These are phyloP conservation scores for Suillus sp. DNA, from an alignment of 768 basidiomycete species.

Conservation along the genomic window DNA sequence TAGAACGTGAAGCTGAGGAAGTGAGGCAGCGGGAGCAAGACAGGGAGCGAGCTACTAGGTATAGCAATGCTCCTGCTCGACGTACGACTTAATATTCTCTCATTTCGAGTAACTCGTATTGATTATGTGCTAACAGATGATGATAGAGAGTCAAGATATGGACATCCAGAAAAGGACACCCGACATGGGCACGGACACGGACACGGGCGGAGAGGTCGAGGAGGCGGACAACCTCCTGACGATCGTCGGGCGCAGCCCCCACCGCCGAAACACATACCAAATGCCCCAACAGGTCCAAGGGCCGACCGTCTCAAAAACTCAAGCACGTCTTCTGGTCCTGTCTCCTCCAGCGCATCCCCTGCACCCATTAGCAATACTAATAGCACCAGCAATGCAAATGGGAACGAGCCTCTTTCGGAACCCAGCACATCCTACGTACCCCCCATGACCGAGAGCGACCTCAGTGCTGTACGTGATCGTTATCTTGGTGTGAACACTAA, in stretches of 20 bases:
- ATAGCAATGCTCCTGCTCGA: slow-evolving; percentile 45
- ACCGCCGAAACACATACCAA: slow-evolving; percentile 39
- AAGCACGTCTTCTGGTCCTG: slow-evolving; percentile 27
- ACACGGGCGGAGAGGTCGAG: slow-evolving; percentile 47
- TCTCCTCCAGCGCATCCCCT: slow-evolving; percentile 47
- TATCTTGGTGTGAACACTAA: slow-evolving; percentile 95
- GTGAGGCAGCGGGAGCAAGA: slow-evolving; percentile 55
- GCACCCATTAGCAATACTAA: slow-evolving; percentile 23
- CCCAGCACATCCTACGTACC: slow-evolving; percentile 48
- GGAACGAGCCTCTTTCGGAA: slow-evolving; percentile 33
- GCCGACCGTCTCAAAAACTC: slow-evolving; percentile 61
- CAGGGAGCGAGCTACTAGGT: slow-evolving; percentile 35
- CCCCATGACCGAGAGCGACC: slow-evolving; percentile 79
- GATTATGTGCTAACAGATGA: slow-evolving; percentile 42
- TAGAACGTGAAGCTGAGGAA: slow-evolving; percentile 78
- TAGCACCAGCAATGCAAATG: slow-evolving; percentile 13
- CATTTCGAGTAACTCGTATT: slow-evolving; percentile 2
- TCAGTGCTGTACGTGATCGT: slow-evolving; percentile 83
- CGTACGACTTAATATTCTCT: slow-evolving; percentile 23
- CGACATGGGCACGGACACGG: slow-evolving; percentile 40
- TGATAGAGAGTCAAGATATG: slow-evolving; percentile 47
- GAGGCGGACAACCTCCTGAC: slow-evolving; percentile 36
- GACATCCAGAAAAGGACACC: slow-evolving; percentile 51
- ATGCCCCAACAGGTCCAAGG: slow-evolving; percentile 83
- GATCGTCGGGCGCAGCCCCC: slow-evolving; percentile 38